Base-by-base conservation (phyloP, 148 eudicot genomes). In the Vaccinium vitisidaea region DNA sequence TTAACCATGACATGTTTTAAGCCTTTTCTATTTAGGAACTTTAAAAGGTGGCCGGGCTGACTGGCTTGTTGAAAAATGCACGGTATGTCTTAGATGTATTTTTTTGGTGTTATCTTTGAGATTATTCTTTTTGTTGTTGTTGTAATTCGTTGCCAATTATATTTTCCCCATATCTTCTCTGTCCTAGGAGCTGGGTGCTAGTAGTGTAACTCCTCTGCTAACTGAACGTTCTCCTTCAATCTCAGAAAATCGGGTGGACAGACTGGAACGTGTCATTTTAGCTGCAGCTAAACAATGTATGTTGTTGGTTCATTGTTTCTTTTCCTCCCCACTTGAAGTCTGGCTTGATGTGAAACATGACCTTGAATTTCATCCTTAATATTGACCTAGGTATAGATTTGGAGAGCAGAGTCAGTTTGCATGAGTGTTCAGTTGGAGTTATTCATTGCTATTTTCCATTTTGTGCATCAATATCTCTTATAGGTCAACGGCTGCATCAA, bases 51-150 rank as follows among this genome's bases (percentile, higher is more conserved):
- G 99, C 54, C 93, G 99, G 50, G 93, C 92, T 85, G 99, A 95
- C 77, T 97, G 99, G 99, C 98, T 97, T 80, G 91, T 95, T 82
- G 98, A 97, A 94, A 97, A 95, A 89, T 95, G 99, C 95, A 94
- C 98, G 18, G 99, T 95, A 89, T 83, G 88, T 85, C 55, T 83
- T 16, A 61, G 58, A 36, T 70, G 13, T 27, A 59, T 63, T 55
- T 69, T 10, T 49, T 49, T 14, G 15, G 70, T 52, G 43, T 69
- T 39, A 13, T 18, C 14, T 49, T 27, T 50, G 39, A 81, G 12
- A 5, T 59, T 50, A 5, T 81, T 67, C 50, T 54, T 32, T 71
- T 19, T 50, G 18, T 43, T 43, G 54, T 2, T 32, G 39, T 36
- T 36, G 39, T 36, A 2, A 18, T 21, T 81, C 10, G 48, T 46